Percentiles rank a stretch among this genome's conserved stretches.
Conservation (phyloP, 2,329 filamentous ascomycete species). For the Colletotrichum cuscutae region DNA sequence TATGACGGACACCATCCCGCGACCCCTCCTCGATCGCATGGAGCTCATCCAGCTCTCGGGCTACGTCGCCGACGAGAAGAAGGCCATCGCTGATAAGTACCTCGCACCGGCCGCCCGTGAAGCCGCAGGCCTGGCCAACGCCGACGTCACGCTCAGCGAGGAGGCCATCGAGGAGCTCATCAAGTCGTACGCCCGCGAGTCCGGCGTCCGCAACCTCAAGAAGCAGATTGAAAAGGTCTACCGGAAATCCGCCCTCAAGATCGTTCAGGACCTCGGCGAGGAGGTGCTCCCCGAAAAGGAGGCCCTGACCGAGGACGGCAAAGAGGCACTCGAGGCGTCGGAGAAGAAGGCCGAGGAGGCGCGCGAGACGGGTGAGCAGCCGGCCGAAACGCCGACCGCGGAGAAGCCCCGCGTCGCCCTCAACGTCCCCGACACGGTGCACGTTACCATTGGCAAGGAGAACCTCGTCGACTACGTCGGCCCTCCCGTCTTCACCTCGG, state of each 20-base stretch:
- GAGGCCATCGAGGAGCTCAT: slow-evolving; percentile 96
- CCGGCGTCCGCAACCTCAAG: slow-evolving; percentile 96
- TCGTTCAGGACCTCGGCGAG: slow-evolving; percentile 93
- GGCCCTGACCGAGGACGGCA: slow-evolving; percentile 86
- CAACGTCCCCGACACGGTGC: slow-evolving; percentile 86
- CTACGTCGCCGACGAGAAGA: slow-evolving; percentile 98
- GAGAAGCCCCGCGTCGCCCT: slow-evolving; percentile 80
- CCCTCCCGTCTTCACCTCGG: slow-evolving; percentile 93
- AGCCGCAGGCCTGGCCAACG: slow-evolving; percentile 87
- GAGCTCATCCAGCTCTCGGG: slow-evolving; percentile 96
- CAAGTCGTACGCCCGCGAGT: slow-evolving; percentile 98
- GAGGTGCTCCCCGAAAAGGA: slow-evolving; percentile 82
- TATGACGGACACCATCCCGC: slow-evolving; percentile 97
- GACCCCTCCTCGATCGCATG: slow-evolving; percentile 95
- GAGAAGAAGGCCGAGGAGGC: slow-evolving; percentile 75
- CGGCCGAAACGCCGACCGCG: slow-evolving; percentile 41
- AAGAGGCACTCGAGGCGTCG: slow-evolving; percentile 77
- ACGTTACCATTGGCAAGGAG: slow-evolving; percentile 86
- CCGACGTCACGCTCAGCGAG: slow-evolving; percentile 86
- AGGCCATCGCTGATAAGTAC: slow-evolving; percentile 95
- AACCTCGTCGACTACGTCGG: slow-evolving; percentile 98
- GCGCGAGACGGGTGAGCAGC: slow-evolving; percentile 47
- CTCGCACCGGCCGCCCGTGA: slow-evolving; percentile 95
- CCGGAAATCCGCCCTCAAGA: slow-evolving; percentile 95
- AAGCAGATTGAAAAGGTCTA: slow-evolving; percentile 99